Evolutionary conservation across 2,329 filamentous ascomycete genomes (phyloP), one percentile per base, ranked within the genome.

Genomic region (Aspergillus spinulosporus): DNA sequence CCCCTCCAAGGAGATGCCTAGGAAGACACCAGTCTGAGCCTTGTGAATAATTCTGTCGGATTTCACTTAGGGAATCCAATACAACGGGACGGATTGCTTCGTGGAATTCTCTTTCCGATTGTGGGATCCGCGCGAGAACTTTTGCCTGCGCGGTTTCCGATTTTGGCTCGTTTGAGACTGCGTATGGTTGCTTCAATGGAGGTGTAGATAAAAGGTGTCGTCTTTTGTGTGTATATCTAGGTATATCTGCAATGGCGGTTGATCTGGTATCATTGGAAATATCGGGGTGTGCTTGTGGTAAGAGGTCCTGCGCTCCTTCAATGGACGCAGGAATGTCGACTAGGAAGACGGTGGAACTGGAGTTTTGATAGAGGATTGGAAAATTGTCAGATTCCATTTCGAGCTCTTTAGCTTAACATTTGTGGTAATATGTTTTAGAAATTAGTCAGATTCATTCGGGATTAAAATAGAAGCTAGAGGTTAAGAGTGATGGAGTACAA

Each of bases 301-400:
- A 40, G 21, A 69, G 67, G 15, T 71, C 72, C 68, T 87, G 84
- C 4, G 81, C 82, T 5, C 74, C 63, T 14, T 77, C 74, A 54
- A 87, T 84, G 1, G 84, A 86, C 4, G 66, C 67, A 2, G 85
- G 84, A 7, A 85, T 80, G 63, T 87, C 84, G 31, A 87, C 63
- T 15, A 87, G 68, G 12, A 78, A 78, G 32, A 81, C 64, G 4
- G 76, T 78, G 5, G 68, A 57, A 3, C 73, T 64, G 1, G 64
- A 49, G 58, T 80, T 82, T 57, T 80, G 76, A 66, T 81, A 85
- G 43, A 87, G 71, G 39, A 86, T 78, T 11, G 72, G 62, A 14
- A 69, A 64, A 9, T 53, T 28, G 4, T 28, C 34, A 37, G 56
- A 29, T 44, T 47, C 48, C 36, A 58, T 63, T 21, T 21, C 40